Evolutionary conservation across 257 asterid species (phyloP).

Genomic region (Solanum appendiculatum): DNA sequence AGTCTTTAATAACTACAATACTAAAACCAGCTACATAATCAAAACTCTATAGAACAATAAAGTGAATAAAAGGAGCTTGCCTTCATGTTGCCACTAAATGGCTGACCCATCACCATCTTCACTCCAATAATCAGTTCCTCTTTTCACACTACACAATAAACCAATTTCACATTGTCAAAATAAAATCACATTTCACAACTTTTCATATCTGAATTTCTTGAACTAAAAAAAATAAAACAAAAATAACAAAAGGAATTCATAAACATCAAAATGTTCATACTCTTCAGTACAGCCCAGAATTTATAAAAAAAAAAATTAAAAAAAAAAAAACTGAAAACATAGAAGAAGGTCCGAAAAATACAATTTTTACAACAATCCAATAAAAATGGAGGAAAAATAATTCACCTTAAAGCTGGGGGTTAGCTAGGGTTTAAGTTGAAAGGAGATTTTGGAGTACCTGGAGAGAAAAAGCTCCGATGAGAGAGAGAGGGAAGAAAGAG

Average conservation of each 20-base stretch:
- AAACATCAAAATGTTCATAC: neutral
- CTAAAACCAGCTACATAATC: neutral
- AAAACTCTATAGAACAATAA: neutral
- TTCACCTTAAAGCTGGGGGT: neutral
- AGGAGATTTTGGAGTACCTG: neutral
- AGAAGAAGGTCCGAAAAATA: neutral
- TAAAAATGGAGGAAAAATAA: neutral
- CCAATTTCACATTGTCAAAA: neutral
- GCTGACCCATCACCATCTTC: slow-evolving; percentile 28
- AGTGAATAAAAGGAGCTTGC: neutral
- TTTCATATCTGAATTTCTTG: neutral
- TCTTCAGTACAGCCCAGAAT: neutral
- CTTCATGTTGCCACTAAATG: slow-evolving; percentile 51
- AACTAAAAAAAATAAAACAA: neutral
- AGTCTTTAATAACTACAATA: neutral
- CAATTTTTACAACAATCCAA: neutral
- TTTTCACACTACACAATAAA: neutral
- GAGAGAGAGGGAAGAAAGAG: neutral
- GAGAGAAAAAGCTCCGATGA: neutral
- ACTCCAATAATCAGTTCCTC: neutral
- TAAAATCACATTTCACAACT: neutral
- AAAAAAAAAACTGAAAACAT: neutral
- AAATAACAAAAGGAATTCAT: neutral
- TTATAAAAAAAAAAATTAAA: neutral
- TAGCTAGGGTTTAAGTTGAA: neutral